Conservation (phyloP, 805 yeast species). For the Saccharomyces kudriavzevii region DNA sequence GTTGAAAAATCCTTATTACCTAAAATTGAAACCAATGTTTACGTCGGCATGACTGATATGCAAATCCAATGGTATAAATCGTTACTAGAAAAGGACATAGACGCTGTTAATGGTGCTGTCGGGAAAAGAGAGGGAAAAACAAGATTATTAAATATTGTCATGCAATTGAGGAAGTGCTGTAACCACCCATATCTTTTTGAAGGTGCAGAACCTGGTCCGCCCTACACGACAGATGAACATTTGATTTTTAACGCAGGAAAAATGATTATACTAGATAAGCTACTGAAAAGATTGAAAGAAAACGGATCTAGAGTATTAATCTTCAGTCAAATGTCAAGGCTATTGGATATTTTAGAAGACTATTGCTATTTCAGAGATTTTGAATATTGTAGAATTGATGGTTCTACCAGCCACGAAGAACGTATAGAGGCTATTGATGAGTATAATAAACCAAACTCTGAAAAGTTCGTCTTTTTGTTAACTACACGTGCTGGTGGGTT, state of each 20-base stretch:
- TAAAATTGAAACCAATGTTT: slow-evolving; percentile 80
- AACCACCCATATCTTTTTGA: slow-evolving; percentile 94
- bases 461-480: slow-evolving; percentile 72
- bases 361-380: slow-evolving; percentile 79
- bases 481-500: slow-evolving; percentile 97
- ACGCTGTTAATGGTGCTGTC: slow-evolving; percentile 93
- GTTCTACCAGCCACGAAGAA: slow-evolving; percentile 86
- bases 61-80: slow-evolving; percentile 87
- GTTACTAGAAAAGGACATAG: slow-evolving; percentile 83
- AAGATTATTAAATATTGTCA: slow-evolving; percentile 81
- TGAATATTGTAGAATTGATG: slow-evolving; percentile 87
- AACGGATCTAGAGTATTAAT: slow-evolving; percentile 86
- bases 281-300: slow-evolving; percentile 58
- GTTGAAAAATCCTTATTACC: slow-evolving; percentile 88
- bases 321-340: slow-evolving; percentile 88
- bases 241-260: slow-evolving; percentile 83
- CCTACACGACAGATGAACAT: slow-evolving; percentile 91
- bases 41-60: slow-evolving; percentile 94
- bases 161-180: slow-evolving; percentile 94
- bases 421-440: slow-evolving; percentile 89
- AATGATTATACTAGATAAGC: slow-evolving; percentile 78
- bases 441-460: slow-evolving; percentile 71
- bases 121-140: slow-evolving; percentile 92
- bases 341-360: slow-evolving; percentile 84
- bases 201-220: slow-evolving; percentile 98